Evolutionary conservation across 441 rosid genomes (phyloP).

Genomic region (Brassica balearica): DNA sequence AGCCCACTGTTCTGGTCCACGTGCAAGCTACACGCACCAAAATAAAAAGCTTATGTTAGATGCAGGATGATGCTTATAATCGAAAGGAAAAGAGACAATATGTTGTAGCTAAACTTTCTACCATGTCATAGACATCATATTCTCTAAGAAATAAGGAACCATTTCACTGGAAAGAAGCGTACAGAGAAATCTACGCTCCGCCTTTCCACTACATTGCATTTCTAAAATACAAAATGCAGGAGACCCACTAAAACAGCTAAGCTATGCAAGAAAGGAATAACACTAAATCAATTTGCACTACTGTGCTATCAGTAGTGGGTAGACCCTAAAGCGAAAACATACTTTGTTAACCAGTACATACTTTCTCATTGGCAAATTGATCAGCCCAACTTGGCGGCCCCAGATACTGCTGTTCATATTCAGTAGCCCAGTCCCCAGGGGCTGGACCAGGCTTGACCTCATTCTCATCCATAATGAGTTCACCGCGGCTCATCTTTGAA

Average conservation of each 20-base stretch:
- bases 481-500: slow-evolving; percentile 99
- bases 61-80: slow-evolving; percentile 28
- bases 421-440: slow-evolving; percentile 88
- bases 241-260: slow-evolving; percentile 14
- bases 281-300: slow-evolving; percentile 10
- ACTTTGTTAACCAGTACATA: slow-evolving; percentile 40
- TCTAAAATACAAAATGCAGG: slow-evolving; percentile 1
- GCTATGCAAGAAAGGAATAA: not conserved
- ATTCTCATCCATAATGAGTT: slow-evolving; percentile 93
- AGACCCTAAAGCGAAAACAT: slow-evolving; percentile 15
- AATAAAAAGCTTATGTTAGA: slow-evolving; percentile 23
- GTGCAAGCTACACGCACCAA: slow-evolving; percentile 57
- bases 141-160: slow-evolving; percentile 13
- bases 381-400: slow-evolving; percentile 90
- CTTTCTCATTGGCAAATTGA: slow-evolving; percentile 70
- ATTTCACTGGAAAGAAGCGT: slow-evolving; percentile 1
- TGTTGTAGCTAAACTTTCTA: not conserved
- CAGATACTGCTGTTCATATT: slow-evolving; percentile 76
- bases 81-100: not conserved
- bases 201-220: slow-evolving; percentile 1
- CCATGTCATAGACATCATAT: slow-evolving; percentile 25
- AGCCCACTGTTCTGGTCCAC: slow-evolving; percentile 83
- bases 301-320: slow-evolving; percentile 17
- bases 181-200: slow-evolving; percentile 18
- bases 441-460: slow-evolving; percentile 78